A percentile compares a stretch with the other conserved stretches of the same genome.
phyloP scores from a whole-genome alignment of 83 land plant genomes.

The Larix sibirica region DNA sequence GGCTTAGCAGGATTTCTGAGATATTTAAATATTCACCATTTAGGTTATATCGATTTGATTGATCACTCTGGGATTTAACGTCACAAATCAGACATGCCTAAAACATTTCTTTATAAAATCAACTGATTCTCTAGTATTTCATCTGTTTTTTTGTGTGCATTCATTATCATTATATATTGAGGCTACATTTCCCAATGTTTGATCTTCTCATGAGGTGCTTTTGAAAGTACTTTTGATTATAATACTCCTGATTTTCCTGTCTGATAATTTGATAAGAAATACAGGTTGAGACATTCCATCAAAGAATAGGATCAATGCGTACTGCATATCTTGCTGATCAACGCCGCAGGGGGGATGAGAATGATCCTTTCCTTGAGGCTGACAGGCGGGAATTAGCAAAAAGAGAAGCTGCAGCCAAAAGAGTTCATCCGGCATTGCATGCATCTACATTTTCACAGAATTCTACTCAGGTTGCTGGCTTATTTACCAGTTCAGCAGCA shows the following conservation, averaged over 20 bases:
- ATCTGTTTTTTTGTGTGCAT: slow-evolving; percentile 1
- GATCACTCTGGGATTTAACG: too few relatives aligned
- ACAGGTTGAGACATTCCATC: slow-evolving; percentile 93
- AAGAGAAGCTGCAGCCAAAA: slow-evolving; percentile 91
- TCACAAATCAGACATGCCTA: too few relatives aligned
- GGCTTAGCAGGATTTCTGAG: too few relatives aligned
- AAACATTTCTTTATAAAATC: too few relatives aligned
- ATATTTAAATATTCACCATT: too few relatives aligned
- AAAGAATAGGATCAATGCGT: slow-evolving; percentile 84
- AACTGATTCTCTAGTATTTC: too few relatives aligned
- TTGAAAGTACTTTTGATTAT: slow-evolving; percentile 2
- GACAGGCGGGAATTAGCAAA: slow-evolving; percentile 90
- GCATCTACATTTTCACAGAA: slow-evolving; percentile 51
- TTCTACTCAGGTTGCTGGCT: slow-evolving; percentile 64
- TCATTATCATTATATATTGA: too few relatives aligned
- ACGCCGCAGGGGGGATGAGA: slow-evolving; percentile 76
- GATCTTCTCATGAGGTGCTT: not conserved
- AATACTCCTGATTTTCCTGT: not conserved
- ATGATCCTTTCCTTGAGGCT: slow-evolving; percentile 95
- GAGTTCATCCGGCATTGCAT: slow-evolving; percentile 95
- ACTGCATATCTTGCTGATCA: slow-evolving; percentile 80
- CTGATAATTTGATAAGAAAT: not conserved
- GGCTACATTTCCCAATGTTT: not conserved
- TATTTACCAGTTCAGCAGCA: slow-evolving; percentile 45
- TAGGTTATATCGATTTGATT: too few relatives aligned